These are phyloP conservation scores for Closterium sp. DNA, from an alignment of 139 green algal genomes.

Conservation along the genomic window DNA sequence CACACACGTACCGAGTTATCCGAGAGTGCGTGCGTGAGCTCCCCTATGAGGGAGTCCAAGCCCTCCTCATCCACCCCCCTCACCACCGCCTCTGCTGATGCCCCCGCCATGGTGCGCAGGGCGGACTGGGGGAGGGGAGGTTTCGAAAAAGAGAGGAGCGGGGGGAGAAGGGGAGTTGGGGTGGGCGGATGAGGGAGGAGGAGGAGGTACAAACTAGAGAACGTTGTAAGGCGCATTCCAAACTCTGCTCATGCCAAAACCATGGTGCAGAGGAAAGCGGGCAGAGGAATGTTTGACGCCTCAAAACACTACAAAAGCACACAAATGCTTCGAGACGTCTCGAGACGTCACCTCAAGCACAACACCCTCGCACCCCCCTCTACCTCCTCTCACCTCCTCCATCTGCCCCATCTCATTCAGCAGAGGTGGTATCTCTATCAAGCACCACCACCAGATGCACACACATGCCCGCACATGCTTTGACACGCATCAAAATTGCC, in stretches of 20 bases:
- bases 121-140: background rate
- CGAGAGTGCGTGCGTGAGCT: slow-evolving; percentile 33
- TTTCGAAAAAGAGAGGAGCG: background rate
- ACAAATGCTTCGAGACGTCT: background rate
- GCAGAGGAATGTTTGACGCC: background rate
- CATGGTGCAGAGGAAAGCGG: background rate
- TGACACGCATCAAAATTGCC: too few relatives aligned
- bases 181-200: background rate
- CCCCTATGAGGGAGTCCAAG: slow-evolving; percentile 31
- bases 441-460: slow-evolving; percentile 66
- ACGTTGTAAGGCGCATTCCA: too few relatives aligned
- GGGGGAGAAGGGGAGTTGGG: too few relatives aligned
- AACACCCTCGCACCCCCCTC: background rate
- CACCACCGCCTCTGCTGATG: slow-evolving; percentile 35
- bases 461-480: slow-evolving; percentile 62
- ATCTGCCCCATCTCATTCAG: slow-evolving; percentile 54
- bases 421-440: slow-evolving; percentile 67
- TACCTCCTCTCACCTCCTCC: background rate
- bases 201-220: background rate
- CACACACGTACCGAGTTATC: slow-evolving; percentile 16
- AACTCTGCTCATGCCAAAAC: background rate
- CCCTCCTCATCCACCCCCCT: slow-evolving; percentile 29
- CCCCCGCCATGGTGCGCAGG: background rate
- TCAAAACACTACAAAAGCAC: background rate
- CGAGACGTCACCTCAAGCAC: background rate